Evolutionary conservation across 345 rosid genomes (phyloP), one percentile per base, ranked within the genome.

Genomic region (Stellera chamaejasme): DNA sequence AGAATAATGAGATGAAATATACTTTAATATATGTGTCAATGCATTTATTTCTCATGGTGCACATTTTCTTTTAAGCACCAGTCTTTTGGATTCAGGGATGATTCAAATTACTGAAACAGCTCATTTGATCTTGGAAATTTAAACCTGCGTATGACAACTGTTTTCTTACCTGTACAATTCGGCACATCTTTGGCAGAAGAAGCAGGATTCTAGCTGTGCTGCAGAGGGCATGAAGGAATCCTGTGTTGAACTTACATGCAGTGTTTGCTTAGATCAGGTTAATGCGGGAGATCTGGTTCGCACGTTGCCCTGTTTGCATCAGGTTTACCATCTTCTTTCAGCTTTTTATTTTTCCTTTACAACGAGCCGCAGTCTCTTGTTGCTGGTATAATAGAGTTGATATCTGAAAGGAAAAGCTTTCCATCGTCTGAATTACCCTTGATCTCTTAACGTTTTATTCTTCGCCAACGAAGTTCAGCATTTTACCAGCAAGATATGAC

Each of bases 251-350:
- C 69, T 87, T 60, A 82, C 92, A 56, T 84, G 96, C 65, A 80
- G 77, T 63, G 89, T 84, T 71, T 87, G 91, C 81, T 76, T 84
- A 61, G 96, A 87, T 73, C 92, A 87, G 80, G 96, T 80, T 58
- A 71, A 48, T 9, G 59, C 43, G 10, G 96, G 89, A 44, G 96
- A 82, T 69, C 26, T 79, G 13, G 73, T 84, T 54, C 87, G 96
- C 28, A 84, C 76, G 56, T 61, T 87, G 67, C 92, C 89, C 8
- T 84, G 92, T 65, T 72, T 84, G 81, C 96, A 87, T 75, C 83
- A 84, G 89, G 89, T 84, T 56, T 45, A 28, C 50, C 23, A 48
- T 6, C 54, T 10, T 63, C 43, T 45, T 61, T 27, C 28, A 43
- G 19, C 46, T 13, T 43, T 26, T 19, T 32, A 43, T 15, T 45